These are phyloP conservation scores for Tetratostichococcus sp. DNA, from an alignment of 139 green algal species.

Conservation along the genomic window DNA sequence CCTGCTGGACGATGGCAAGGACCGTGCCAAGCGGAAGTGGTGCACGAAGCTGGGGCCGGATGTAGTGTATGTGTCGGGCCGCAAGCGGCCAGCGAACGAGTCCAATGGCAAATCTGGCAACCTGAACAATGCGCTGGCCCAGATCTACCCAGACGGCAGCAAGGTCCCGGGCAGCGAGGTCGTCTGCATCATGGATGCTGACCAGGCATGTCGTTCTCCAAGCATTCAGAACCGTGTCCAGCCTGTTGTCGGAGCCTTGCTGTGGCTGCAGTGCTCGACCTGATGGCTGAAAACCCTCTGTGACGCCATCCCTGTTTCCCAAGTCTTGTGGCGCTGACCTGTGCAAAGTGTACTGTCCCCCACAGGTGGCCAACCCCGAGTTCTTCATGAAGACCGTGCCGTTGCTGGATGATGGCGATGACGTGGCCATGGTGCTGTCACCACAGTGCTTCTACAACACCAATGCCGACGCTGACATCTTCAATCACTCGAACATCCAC, in stretches of 20 bases:
- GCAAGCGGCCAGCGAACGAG: conserved; percentile 48
- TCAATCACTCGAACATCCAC: conserved; percentile 83
- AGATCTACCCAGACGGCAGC: conserved; percentile 48
- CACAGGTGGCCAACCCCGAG: conserved; percentile 45
- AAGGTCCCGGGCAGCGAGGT: conserved; percentile 56
- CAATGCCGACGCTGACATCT: conserved; percentile 63
- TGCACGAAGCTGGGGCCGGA: conserved; percentile 22
- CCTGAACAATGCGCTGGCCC: conserved; percentile 63
- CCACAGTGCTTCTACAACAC: conserved; percentile 77
- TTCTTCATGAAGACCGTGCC: conserved; percentile 63
- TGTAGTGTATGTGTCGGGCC: conserved; percentile 48
- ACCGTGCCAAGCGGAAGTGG: conserved; percentile 44
- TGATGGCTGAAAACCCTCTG: no score
- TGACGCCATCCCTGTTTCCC: no score
- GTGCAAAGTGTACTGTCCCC: not conserved
- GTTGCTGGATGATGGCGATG: conserved; percentile 41
- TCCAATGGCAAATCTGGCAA: conserved; percentile 84
- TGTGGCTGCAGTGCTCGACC: no score
- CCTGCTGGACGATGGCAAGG: conserved; percentile 53
- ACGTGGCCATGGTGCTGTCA: conserved; percentile 58
- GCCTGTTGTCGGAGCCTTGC: no score
- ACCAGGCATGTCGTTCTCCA: conserved; percentile 37
- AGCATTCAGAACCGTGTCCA: no score
- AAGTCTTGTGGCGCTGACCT: no score
- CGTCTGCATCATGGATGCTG: conserved; percentile 76